Percentiles rank a stretch among this genome's conserved stretches.
phyloP scores from a whole-genome alignment of 371 early-diverging fungal genomes.

The Batrachochytrium dendrobatidis region DNA sequence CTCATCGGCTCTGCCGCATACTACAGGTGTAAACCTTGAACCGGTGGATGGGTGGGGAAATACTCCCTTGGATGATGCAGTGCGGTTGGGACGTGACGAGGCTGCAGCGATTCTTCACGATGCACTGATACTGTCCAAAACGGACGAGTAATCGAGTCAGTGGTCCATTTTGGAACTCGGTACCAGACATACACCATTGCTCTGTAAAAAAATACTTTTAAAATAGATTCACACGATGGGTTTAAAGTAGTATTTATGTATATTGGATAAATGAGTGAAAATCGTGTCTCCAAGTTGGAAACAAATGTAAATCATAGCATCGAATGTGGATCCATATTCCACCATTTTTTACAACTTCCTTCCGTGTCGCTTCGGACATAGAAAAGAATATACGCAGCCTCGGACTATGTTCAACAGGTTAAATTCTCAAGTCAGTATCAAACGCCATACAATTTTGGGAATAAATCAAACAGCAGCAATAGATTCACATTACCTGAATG shows the following conservation, averaged over 20 bases:
- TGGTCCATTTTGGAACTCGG: too few relatives aligned
- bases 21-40: conserved; percentile 35
- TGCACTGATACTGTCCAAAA: too few relatives aligned
- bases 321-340: too few relatives aligned
- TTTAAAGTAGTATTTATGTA: too few relatives aligned
- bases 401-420: conserved; percentile 17
- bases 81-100: background rate
- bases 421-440: background rate
- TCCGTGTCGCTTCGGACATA: conserved; percentile 25
- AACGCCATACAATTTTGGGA: background rate
- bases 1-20: conserved; percentile 6
- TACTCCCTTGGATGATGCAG: conserved; percentile 45
- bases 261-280: too few relatives aligned
- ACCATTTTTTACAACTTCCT: too few relatives aligned
- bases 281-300: too few relatives aligned
- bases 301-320: too few relatives aligned
- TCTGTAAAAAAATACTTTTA: too few relatives aligned
- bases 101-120: background rate
- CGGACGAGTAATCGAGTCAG: too few relatives aligned
- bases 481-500: conserved; percentile 22
- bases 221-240: too few relatives aligned
- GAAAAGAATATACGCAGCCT: conserved; percentile 38
- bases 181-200: too few relatives aligned
- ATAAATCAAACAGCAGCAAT: background rate
- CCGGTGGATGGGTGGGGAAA: conserved; percentile 47